Base-by-base conservation (phyloP, 129 eudicot species). In the Tagetes erecta region DNA sequence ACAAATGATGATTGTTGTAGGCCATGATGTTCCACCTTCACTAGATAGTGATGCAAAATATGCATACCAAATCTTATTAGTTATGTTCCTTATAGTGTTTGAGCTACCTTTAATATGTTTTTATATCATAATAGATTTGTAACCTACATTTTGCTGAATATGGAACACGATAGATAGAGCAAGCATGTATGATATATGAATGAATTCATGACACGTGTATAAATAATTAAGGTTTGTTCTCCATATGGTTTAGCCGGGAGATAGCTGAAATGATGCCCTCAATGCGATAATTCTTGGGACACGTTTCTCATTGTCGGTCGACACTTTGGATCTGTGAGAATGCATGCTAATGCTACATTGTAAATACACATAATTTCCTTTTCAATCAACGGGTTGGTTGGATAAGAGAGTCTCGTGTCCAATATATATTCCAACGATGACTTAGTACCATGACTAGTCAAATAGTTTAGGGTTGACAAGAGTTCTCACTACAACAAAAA, bases 371-470 rank as follows among this genome's bases (percentile, higher is more conserved):
- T 49, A 75, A 81, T 42, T 33, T 70, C 47, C 20, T 14, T 66
- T 45, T 62, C 68, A 11, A 75, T 62, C 6, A 6, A 2, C 6
- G n/a, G 8, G 12, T 60, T 35, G 0, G 67, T 49, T 65, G 87
- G 87, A 75, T 31, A 50, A 44, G 76, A 11, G 37, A 83, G 75
- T 9, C 87, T 72, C 45, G 40, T 14, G 50, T 79, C 84, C 13
- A 79, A 38, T 40, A 78, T 38, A 53, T 31, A 45, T 39, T 42
- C 81, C 44, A 64, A 37, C 6, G 49, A 20, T 20, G 27, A 20
- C 27, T 20, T 11, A 74, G 13, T 67, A 50, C 41, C 74, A 6
- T 66, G 27, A 8, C 35, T 5, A 10, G 6, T 11, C 1, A 46
- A 35, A 39, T 39, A 2, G 49, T 56, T 58, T 1, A 75, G 30